Percentiles rank a stretch among this genome's conserved stretches.
phyloP scores from a whole-genome alignment of 106 monocot genomes.

The Narthecium ossifragum region DNA sequence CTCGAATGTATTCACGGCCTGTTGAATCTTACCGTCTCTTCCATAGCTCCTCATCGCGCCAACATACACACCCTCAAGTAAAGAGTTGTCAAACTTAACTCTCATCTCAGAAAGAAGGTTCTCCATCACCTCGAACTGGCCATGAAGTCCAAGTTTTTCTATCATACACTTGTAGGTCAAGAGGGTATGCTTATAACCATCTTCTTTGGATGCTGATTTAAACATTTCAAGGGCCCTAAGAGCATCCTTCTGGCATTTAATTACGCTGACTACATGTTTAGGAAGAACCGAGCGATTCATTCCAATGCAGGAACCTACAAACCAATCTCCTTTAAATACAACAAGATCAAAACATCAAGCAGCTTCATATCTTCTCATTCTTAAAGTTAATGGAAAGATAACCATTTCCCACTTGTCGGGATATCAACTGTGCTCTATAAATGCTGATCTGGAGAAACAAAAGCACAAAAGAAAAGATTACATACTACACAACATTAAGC shows the following conservation, averaged over 20 bases:
- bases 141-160: slow-evolving; percentile 53
- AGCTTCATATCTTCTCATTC: too few species aligned
- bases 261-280: slow-evolving; percentile 47
- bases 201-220: slow-evolving; percentile 37
- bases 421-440: too few species aligned
- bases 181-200: slow-evolving; percentile 49
- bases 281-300: slow-evolving; percentile 57
- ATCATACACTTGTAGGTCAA: slow-evolving; percentile 61
- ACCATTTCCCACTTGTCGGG: too few species aligned
- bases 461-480: too few species aligned
- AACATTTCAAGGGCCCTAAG: slow-evolving; percentile 71
- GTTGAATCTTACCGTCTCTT: slow-evolving; percentile 34
- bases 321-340: too few species aligned
- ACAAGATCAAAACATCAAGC: too few species aligned
- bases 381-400: too few species aligned
- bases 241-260: slow-evolving; percentile 59
- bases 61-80: slow-evolving; percentile 50
- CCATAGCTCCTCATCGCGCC: slow-evolving; percentile 63
- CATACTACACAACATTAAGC: too few species aligned
- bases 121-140: slow-evolving; percentile 67
- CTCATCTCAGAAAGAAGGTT: slow-evolving; percentile 55
- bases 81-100: slow-evolving; percentile 28
- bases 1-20: slow-evolving; percentile 80
- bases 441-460: too few species aligned
- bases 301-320: too few species aligned